Base-by-base conservation (phyloP, 345 rosid genomes). In the Cochlearia excelsa region DNA sequence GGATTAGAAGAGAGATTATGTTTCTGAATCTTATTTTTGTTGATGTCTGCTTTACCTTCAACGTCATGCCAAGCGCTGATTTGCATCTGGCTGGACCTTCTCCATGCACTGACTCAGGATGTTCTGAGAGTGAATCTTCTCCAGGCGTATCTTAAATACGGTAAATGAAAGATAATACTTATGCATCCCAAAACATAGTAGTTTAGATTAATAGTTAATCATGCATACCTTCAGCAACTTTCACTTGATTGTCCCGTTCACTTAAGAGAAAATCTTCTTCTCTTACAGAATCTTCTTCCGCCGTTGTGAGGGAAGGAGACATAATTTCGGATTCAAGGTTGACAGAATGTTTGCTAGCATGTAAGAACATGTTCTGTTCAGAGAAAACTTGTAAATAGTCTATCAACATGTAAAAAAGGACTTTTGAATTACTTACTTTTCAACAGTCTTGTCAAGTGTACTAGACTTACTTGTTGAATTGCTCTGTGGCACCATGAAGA, bases 361-460 rank as follows among this genome's bases (percentile, higher is more conserved):
- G 4, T 28, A 54, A 38, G 55, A 65, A 55, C 46, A 63, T 27
- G 6, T 16, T 16, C 23, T 35, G 39, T 4, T 55, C 47, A 47
- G 43, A 40, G 23, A 28, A 42, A 7, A 33, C 35, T 7, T 44
- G 7, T 4, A 26, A 26, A 33, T 8, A 7, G 7, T 30, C 6
- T 51, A 40, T 9, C 5, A 48, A 48, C 51, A 5, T 50, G 33
- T 10, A 6, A 54, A 16, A 55, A 28, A 26, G 52, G 5, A 34
- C 11, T 16, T 11, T 37, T 35, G 50, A 53, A 42, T 7, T 55
- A 65, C 70, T 30, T 65, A 65, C 63, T 38, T 39, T 39, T 47
- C 3, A 9, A 43, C 59, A 31, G 26, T 34, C 51, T 42, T 23
- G 38, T 35, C 40, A 53, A 11, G 53, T 7, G 0, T 38, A 65